These are phyloP conservation scores for Ceratocystis lukuohia DNA, from an alignment of 2,329 filamentous ascomycete species.

Conservation along the genomic window DNA sequence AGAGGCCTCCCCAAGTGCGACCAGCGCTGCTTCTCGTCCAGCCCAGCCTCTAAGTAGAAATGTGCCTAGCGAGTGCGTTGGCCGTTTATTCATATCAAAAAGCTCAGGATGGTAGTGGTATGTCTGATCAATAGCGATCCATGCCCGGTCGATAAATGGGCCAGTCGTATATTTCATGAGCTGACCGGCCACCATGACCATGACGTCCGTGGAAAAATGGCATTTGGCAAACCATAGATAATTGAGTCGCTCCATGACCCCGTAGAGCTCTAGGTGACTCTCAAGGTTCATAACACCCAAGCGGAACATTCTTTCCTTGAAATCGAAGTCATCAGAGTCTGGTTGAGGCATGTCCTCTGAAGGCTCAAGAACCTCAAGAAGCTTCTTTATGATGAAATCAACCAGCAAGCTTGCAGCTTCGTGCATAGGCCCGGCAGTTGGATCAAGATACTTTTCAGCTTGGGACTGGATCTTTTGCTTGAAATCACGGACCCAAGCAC, in stretches of 20 bases:
- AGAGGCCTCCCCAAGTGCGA: conserved; percentile 28
- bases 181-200: conserved; percentile 42
- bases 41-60: conserved; percentile 29
- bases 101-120: conserved; percentile 40
- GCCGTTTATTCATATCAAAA: conserved; percentile 35
- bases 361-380: conserved; percentile 36
- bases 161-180: conserved; percentile 38
- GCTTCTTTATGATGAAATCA: conserved; percentile 36
- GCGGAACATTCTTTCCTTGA: conserved; percentile 43
- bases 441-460: conserved; percentile 38
- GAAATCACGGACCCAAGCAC: conserved; percentile 31
- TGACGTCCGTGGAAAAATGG: conserved; percentile 44
- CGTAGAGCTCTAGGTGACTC: conserved; percentile 34
- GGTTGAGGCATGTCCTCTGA: conserved; percentile 36
- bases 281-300: conserved; percentile 38
- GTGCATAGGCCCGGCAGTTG: conserved; percentile 39
- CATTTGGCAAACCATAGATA: conserved; percentile 43
- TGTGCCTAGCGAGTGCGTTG: conserved; percentile 21
- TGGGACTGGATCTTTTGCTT: conserved; percentile 33
- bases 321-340: conserved; percentile 36
- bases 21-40: conserved; percentile 33
- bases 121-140: conserved; percentile 34
- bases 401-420: conserved; percentile 36
- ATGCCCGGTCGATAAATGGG: conserved; percentile 39
- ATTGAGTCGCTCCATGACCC: conserved; percentile 31